Evolutionary conservation across 1,139 yeast genomes (phyloP).

Genomic region (Candida tetrigidarum): DNA sequence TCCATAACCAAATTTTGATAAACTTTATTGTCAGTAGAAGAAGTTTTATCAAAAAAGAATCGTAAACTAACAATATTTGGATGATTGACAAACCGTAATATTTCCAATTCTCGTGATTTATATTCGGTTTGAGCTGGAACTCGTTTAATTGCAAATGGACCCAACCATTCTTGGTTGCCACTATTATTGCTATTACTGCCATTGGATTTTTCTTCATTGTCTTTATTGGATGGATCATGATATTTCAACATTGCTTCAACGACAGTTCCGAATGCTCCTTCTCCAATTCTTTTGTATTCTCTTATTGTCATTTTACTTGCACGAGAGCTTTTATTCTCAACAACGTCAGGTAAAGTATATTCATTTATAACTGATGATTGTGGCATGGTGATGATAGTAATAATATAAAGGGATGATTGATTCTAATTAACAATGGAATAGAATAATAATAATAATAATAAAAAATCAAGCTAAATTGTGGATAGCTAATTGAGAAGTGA

Average conservation of each 20-base stretch:
- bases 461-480: background rate
- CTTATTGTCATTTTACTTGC: slow-evolving; percentile 66
- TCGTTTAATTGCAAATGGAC: slow-evolving; percentile 81
- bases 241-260: slow-evolving; percentile 66
- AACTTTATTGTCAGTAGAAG: slow-evolving; percentile 60
- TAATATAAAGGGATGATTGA: slow-evolving; percentile 11
- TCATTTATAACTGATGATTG: slow-evolving; percentile 17
- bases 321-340: slow-evolving; percentile 57
- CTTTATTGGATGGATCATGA: slow-evolving; percentile 12
- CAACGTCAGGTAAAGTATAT: slow-evolving; percentile 48
- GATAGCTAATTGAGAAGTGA: no score
- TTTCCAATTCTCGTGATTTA: slow-evolving; percentile 78
- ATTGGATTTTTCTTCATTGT: slow-evolving; percentile 7
- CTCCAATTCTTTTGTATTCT: slow-evolving; percentile 77
- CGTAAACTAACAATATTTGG: slow-evolving; percentile 75
- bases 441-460: background rate
- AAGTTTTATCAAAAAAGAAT: slow-evolving; percentile 68
- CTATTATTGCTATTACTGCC: slow-evolving; percentile 14
- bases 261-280: slow-evolving; percentile 86
- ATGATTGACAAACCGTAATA: slow-evolving; percentile 72
- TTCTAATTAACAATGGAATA: background rate
- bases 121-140: slow-evolving; percentile 88
- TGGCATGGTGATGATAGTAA: slow-evolving; percentile 19
- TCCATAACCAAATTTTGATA: slow-evolving; percentile 87
- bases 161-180: slow-evolving; percentile 51